Evolutionary conservation across 305 asterid species (phyloP).

Genomic region (Solanum hybrid): DNA sequence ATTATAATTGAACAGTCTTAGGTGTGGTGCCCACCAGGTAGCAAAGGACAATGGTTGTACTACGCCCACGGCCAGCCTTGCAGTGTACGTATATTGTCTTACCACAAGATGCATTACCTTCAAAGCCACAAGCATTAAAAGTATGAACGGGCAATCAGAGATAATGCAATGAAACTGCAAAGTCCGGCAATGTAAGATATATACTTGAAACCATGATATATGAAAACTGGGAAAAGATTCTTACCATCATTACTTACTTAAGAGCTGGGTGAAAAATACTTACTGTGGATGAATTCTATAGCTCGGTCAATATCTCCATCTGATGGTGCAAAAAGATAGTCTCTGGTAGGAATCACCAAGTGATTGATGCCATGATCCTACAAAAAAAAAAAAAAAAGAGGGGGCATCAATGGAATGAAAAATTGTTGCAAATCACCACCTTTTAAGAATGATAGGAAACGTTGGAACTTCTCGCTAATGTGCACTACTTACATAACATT

Average conservation of each 20-base stretch:
- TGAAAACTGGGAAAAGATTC: background rate
- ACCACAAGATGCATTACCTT: constrained; percentile 50
- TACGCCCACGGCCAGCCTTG: constrained; percentile 91
- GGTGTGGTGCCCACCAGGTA: constrained; percentile 43
- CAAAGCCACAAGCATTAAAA: constrained; percentile 6
- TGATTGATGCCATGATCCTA: constrained; percentile 64
- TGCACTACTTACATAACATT: background rate
- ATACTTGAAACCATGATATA: background rate
- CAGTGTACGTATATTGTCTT: constrained; percentile 78
- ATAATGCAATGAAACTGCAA: background rate
- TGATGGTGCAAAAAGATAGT: constrained; percentile 89
- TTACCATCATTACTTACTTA: background rate
- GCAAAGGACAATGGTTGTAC: constrained; percentile 86
- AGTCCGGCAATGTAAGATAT: background rate
- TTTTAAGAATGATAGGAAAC: background rate
- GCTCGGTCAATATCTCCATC: constrained; percentile 58
- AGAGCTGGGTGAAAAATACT: constrained; percentile 3
- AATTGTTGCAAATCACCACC: constrained; percentile 5
- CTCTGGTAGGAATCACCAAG: constrained; percentile 88
- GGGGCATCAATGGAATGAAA: background rate
- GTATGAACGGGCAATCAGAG: background rate
- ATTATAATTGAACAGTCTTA: background rate
- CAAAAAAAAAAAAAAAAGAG: constrained; percentile 3
- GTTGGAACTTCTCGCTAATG: background rate
- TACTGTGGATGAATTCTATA: constrained; percentile 72